Evolutionary conservation across 345 rosid genomes (phyloP).

Genomic region (Hypericum androsaemum): DNA sequence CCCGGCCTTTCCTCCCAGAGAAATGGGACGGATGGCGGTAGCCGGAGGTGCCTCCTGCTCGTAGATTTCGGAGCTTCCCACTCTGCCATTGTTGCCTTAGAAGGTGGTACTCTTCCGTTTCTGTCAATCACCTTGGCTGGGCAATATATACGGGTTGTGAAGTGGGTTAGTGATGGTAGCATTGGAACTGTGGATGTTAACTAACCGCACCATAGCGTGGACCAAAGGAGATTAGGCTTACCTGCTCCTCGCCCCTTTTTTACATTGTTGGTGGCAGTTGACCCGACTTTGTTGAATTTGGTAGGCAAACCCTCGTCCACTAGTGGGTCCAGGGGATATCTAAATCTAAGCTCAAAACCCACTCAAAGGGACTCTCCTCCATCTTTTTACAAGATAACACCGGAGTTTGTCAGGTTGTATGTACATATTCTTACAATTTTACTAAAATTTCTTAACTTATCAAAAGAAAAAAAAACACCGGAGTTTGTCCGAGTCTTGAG

Average conservation of each 20-base stretch:
- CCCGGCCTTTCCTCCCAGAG: slow-evolving; percentile 85
- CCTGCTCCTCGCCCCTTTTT: slow-evolving; percentile 2
- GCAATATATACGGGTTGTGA: not conserved
- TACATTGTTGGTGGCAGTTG: no score
- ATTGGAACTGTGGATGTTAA: not conserved
- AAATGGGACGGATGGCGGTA: slow-evolving; percentile 71
- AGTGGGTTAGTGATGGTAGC: slow-evolving; percentile 8
- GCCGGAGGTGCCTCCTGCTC: slow-evolving; percentile 35
- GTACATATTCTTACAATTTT: no score
- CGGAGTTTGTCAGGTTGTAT: no score
- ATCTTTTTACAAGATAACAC: no score
- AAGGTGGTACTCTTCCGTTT: not conserved
- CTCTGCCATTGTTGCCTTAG: slow-evolving; percentile 22
- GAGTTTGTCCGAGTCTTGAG: no score
- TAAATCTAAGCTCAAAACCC: no score
- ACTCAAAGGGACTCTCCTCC: no score
- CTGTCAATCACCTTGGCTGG: not conserved
- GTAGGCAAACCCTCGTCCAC: no score
- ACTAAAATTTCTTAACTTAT: no score
- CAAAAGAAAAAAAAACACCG: no score
- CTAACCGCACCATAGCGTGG: slow-evolving; percentile 6
- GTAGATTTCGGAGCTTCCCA: slow-evolving; percentile 12
- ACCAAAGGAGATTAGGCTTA: slow-evolving; percentile 5
- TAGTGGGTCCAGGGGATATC: no score
- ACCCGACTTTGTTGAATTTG: no score